Base-by-base conservation (phyloP, 1,139 yeast species). In the Wickerhamomyces sp. region DNA sequence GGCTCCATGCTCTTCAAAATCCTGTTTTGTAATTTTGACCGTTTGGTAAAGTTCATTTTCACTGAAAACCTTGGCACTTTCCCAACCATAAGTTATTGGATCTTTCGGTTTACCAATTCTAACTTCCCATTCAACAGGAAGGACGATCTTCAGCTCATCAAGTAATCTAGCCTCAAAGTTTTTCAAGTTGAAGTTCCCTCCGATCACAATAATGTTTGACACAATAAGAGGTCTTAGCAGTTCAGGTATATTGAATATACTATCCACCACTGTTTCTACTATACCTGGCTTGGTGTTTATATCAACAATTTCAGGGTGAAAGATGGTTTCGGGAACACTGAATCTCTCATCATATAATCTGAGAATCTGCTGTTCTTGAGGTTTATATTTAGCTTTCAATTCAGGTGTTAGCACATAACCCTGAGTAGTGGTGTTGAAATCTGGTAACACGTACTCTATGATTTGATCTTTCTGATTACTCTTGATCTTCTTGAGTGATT, bases 231-330 rank as follows among this genome's bases (percentile, higher is more conserved):
- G 95, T 46, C 89, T 75, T 3, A 86, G 64, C 4, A 85, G 76
- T 52, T 80, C 88, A 0, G 97, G 96, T 40, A 88, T 75, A 32
- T 83, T 69, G 62, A 78, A 73, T 10, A 93, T 71, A 31, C 89
- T 72, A 50, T 87, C 90, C 39, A 84, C 76, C 2, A 88, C 80
- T 5, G 93, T 75, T 56, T 87, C 95, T 1, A 82, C 69, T 3
- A 84, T 58, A 0, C 91, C 90, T 0, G 93, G 80, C 55, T 90
- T 79, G 48, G 78, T 79, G 50, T 78, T 74, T 42, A 91, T 70
- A 10, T 90, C 90, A 1, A 95, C 78, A 44, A 88, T 80, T 52
- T 85, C 91, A 0, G 99, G 99, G 54, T 84, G 88, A 65, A 88
- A 91, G 41, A 87, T 71, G 2, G 89, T 71, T 61, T 94, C 99